Percentiles rank a stretch among this genome's conserved stretches.
Conservation (phyloP, 352 stramenopile genomes). For the Globisporangium alternatum region DNA sequence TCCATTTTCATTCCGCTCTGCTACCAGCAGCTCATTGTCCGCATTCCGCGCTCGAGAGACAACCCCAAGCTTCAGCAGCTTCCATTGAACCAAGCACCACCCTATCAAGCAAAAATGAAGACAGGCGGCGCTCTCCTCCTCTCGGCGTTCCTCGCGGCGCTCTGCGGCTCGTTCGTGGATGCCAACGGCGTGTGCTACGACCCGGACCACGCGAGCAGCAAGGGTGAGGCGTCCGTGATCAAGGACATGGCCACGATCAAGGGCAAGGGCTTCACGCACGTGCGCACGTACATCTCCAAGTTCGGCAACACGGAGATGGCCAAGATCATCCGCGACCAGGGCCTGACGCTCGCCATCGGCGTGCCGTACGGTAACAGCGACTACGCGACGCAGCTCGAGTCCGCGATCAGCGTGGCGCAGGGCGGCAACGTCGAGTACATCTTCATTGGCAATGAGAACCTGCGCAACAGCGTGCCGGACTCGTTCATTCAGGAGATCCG, state of each 20-base stretch:
- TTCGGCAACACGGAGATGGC: slow-evolving; percentile 57
- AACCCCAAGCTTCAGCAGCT: background rate
- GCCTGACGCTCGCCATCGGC: slow-evolving; percentile 48
- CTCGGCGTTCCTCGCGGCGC: slow-evolving; percentile 22
- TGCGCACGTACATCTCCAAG: slow-evolving; percentile 72
- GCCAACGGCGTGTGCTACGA: slow-evolving; percentile 75
- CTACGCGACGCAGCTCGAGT: slow-evolving; percentile 40
- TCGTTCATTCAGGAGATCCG: slow-evolving; percentile 49
- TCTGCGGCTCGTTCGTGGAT: slow-evolving; percentile 33
- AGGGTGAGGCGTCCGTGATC: slow-evolving; percentile 31
- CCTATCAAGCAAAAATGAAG: slow-evolving; percentile 9
- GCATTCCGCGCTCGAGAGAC: background rate
- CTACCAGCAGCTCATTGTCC: background rate
- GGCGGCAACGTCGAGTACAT: slow-evolving; percentile 51
- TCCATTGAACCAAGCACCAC: background rate
- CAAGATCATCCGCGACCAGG: slow-evolving; percentile 43
- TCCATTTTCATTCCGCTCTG: background rate
- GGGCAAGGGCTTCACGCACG: slow-evolving; percentile 47
- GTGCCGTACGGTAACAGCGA: slow-evolving; percentile 55
- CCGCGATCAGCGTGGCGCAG: slow-evolving; percentile 42
- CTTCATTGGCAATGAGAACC: slow-evolving; percentile 76
- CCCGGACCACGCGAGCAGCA: slow-evolving; percentile 42
- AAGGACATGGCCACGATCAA: slow-evolving; percentile 53
- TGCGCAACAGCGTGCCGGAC: slow-evolving; percentile 34
- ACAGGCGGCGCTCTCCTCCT: slow-evolving; percentile 16